Base-by-base conservation (phyloP, 2,329 filamentous ascomycete species). In the Venturia nashicola region DNA sequence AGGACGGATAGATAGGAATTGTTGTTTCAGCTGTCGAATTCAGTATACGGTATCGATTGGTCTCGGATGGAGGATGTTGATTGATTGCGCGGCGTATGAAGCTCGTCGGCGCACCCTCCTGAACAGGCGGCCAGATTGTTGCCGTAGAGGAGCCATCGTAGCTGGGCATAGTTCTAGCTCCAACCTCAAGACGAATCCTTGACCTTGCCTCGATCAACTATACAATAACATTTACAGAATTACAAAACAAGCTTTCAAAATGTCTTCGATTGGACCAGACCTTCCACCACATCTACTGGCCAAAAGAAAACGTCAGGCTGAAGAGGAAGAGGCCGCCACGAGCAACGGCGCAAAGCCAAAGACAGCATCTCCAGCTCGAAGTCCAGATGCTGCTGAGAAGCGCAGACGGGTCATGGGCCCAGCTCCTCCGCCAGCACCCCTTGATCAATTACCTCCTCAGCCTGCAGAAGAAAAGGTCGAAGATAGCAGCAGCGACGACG, bases 181-280 rank as follows among this genome's bases (percentile, higher is more conserved):
- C 46, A 42, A 23, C 9, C 9, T 57, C 51, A 27, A 3, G 14
- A 57, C 14, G 32, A 14, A 54, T 54, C 48, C 27, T 46, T 46
- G 44, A 54, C 14, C 48, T 32, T 54, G 27, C 18, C 23, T 34
- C 27, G 18, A 57, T 57, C 27, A 36, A 2, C 18, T 34, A 2
- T n/a, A 20, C 27, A 57, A 57, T 32, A n/a, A 36, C 51, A 18
- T 34, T 27, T 36, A 57, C 51, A 57, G 14, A 32, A 57, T n/a
- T n/a, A 32, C 14, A 4, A n/a, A 18, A 34, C n/a, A 62, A 9
- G 16, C 48, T 16, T 7, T 16, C 54, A 39, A 46, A 32, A 90
- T 90, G 87, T 78, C 86, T 61, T 85, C 83, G 42, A 86, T 90
- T 70, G 88, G 88, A 5, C 88, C 89, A 16, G 79, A 86, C 66